Percentiles rank a stretch among this genome's conserved stretches.
Evolutionary conservation across 345 rosid species (phyloP).

Genomic region (Camelina sativa): DNA sequence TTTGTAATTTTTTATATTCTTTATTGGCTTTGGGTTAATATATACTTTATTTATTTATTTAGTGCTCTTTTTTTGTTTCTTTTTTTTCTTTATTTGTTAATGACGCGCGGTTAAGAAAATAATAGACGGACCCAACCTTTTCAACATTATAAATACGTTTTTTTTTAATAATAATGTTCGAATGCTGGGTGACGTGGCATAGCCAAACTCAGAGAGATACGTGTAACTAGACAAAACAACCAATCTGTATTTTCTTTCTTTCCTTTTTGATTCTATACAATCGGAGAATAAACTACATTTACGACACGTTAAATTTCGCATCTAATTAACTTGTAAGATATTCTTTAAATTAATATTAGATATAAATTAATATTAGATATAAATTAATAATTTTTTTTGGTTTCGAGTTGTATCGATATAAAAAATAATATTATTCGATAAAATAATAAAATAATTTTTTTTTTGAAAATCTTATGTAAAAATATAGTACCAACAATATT

Average conservation of each 20-base stretch:
- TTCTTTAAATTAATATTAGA: too few relatives aligned
- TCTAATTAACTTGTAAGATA: neutral
- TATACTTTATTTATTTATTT: neutral
- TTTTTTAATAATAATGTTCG: conserved; percentile 20
- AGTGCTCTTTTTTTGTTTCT: neutral
- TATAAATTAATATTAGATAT: too few relatives aligned
- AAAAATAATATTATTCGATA: too few relatives aligned
- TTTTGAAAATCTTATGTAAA: too few relatives aligned
- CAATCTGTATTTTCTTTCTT: neutral
- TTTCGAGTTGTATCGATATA: too few relatives aligned
- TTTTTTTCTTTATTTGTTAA: neutral
- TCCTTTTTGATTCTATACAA: conserved; percentile 2
- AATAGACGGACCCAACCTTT: conserved; percentile 30
- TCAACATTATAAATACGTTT: conserved; percentile 23
- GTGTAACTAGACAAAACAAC: conserved; percentile 3
- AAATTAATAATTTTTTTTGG: too few relatives aligned
- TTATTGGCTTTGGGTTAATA: neutral
- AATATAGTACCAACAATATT: too few relatives aligned
- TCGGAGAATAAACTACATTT: conserved; percentile 21
- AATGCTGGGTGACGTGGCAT: conserved; percentile 28
- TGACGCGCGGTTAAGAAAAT: conserved; percentile 38
- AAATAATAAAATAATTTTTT: too few relatives aligned
- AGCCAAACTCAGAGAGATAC: conserved; percentile 22
- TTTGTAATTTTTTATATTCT: neutral
- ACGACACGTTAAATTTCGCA: neutral